Base-by-base conservation (phyloP, 305 asterid genomes). In the Fraxinus xanthoxyloides region DNA sequence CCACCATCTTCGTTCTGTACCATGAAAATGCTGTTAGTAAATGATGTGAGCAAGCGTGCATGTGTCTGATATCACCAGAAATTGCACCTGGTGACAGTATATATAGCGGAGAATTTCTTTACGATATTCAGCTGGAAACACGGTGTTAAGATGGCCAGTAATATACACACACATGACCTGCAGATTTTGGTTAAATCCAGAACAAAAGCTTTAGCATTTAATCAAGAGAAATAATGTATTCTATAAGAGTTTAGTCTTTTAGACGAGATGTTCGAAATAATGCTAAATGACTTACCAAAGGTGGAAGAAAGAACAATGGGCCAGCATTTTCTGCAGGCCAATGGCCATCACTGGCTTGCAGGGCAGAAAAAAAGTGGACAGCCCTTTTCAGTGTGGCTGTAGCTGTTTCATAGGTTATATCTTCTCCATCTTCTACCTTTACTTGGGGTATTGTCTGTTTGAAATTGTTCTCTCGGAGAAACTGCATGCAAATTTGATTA, bases 311-410 rank as follows among this genome's bases (percentile, higher is more conserved):
- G 90, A 86, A 95, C 67, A 93, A 72, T n/a, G 98, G 97, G 13
- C 99, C 98, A 0, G 97, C 95, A 61, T 91, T 95, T 90, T 92
- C 98, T 0, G 98, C 97, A 0, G 99, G 97, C 98, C 99, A 95
- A 78, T 95, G 98, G 32, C 99, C 99, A 70, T 95, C 99, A 46
- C 79, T 85, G 15, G 97, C 98, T 86, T 95, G 99, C 89, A 94
- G 85, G 40, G 98, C 98, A 2, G 97, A 90, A 77, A 90, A 94
- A 89, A 95, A 92, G 40, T 85, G 84, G 34, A 92, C 94, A 1
- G 96, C 95, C 65, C 99, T 89, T 26, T 87, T 89, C 86, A 93
- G 84, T 2, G 97, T 77, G 79, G 85, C 21, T 40, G 97, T 89
- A 59, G 97, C 94, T 24, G 84, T 77, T 79, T 92, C 95, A 40